These are phyloP conservation scores for Sugiyamaella novakii DNA, from an alignment of 1,139 yeast species.

Conservation along the genomic window DNA sequence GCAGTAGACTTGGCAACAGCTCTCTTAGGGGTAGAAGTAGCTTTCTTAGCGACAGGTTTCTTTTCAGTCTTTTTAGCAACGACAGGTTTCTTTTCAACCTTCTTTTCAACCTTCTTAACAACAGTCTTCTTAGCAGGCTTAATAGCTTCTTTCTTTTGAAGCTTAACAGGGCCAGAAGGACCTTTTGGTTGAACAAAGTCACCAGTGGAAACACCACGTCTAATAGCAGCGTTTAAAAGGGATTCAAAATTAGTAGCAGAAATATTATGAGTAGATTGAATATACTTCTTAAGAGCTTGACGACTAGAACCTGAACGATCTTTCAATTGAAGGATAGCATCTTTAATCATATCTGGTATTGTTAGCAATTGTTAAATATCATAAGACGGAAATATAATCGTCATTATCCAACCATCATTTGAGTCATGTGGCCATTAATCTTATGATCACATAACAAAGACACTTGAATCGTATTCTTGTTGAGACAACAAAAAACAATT, in stretches of 20 bases:
- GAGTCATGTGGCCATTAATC: neutral
- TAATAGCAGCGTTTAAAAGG: slow-evolving; percentile 74
- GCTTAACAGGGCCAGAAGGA: slow-evolving; percentile 74
- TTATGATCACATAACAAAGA: neutral
- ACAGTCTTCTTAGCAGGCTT: slow-evolving; percentile 31
- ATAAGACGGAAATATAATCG: too few relatives aligned
- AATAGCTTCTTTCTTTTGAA: slow-evolving; percentile 49
- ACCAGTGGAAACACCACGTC: slow-evolving; percentile 78
- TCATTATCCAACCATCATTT: too few relatives aligned
- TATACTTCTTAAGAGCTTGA: slow-evolving; percentile 74
- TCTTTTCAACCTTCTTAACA: slow-evolving; percentile 16
- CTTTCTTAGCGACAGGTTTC: too few relatives aligned
- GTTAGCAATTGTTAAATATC: slow-evolving; percentile 9
- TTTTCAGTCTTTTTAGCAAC: too few relatives aligned
- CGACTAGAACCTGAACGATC: slow-evolving; percentile 85
- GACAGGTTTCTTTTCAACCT: too few relatives aligned
- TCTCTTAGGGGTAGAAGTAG: too few relatives aligned
- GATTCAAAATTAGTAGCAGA: slow-evolving; percentile 69
- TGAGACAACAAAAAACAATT: too few relatives aligned
- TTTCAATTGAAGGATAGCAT: slow-evolving; percentile 67
- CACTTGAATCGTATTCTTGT: too few relatives aligned
- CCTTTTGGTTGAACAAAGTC: slow-evolving; percentile 88
- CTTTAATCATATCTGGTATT: slow-evolving; percentile 66
- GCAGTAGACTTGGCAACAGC: too few relatives aligned
- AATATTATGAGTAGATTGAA: slow-evolving; percentile 61